Evolutionary conservation across 2,329 filamentous ascomycete genomes (phyloP).

Genomic region (Endoconidiophora laricicola): DNA sequence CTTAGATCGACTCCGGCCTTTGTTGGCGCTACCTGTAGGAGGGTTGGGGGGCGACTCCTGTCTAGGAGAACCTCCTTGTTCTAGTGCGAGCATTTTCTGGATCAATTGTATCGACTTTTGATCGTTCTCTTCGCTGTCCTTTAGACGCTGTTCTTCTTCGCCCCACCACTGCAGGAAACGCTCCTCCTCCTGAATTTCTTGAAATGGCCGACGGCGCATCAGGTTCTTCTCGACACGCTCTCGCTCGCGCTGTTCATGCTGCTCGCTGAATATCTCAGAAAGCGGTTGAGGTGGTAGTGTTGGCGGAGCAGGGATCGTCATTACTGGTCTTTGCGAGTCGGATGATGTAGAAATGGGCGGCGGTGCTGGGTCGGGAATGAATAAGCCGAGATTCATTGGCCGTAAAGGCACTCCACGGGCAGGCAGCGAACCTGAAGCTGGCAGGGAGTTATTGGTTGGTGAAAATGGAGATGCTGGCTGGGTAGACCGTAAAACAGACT

Average conservation of each 20-base stretch:
- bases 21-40: too few species aligned
- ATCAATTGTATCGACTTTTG: slow-evolving; percentile 7
- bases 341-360: slow-evolving; percentile 17
- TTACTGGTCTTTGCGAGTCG: slow-evolving; percentile 43
- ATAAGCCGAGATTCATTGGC: slow-evolving; percentile 6
- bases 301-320: slow-evolving; percentile 20
- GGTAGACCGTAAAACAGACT: neutral
- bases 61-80: neutral
- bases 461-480: neutral
- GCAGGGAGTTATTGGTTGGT: neutral
- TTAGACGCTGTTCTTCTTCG: slow-evolving; percentile 57
- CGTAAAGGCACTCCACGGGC: neutral
- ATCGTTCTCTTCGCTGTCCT: slow-evolving; percentile 36
- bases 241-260: slow-evolving; percentile 55
- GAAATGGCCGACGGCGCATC: slow-evolving; percentile 69
- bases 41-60: too few species aligned
- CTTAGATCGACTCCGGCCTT: neutral
- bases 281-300: slow-evolving; percentile 34
- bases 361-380: slow-evolving; percentile 16
- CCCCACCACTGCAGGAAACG: slow-evolving; percentile 97
- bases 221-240: slow-evolving; percentile 59
- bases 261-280: slow-evolving; percentile 74
- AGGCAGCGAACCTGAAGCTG: neutral
- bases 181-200: slow-evolving; percentile 94
- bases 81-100: slow-evolving; percentile 1